Base-by-base conservation (phyloP, 2,329 filamentous ascomycete genomes). In the Cryphonectria nitschkei region DNA sequence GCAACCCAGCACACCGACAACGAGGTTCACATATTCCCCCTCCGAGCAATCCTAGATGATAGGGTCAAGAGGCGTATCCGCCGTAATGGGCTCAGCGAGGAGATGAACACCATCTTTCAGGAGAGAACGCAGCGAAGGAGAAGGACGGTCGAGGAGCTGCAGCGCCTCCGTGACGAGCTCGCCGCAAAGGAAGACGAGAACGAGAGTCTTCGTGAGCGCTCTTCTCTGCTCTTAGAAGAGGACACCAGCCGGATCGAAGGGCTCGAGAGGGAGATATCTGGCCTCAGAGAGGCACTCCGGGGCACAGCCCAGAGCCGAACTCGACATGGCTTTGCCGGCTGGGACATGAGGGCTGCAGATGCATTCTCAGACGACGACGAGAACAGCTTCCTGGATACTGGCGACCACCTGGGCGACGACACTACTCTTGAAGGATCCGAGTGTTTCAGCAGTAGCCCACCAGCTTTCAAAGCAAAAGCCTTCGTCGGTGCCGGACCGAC, bases 21-120 rank as follows among this genome's bases (percentile, higher is more conserved):
- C 41, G 41, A 62, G 37, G 70, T 85, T 67, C 79, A 82, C 70
- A 85, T 88, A 67, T 77, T 83, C 43, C 82, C 84, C 0, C 81
- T 90, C 7, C 84, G 86, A 9, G 86, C 88, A 68, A 84, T 88
- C 22, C 81, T 88, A 6, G 85, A 88, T 60, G 87, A 86, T 16
- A 84, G 88, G 19, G 82, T 89, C 63, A 85, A 88, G 78, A 84
- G 88, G 13, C 84, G 88, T 26, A 82, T 88, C 56, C 82, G 86
- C 9, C 84, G 88, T 67, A 87, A 86, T 74, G 84, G 86, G 3
- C 76, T 90, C 2, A 88, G 87, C 74, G 87, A 88, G 72, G 86
- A 89, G 79, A 85, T 89, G 79, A 87, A 89, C 76, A 77, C 77
- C 9, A 84, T 88, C 62, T 80, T 84, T 9, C 78, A 79, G 5